Base-by-base conservation (phyloP, 768 basidiomycete species). In the Ephemerocybe angulata region DNA sequence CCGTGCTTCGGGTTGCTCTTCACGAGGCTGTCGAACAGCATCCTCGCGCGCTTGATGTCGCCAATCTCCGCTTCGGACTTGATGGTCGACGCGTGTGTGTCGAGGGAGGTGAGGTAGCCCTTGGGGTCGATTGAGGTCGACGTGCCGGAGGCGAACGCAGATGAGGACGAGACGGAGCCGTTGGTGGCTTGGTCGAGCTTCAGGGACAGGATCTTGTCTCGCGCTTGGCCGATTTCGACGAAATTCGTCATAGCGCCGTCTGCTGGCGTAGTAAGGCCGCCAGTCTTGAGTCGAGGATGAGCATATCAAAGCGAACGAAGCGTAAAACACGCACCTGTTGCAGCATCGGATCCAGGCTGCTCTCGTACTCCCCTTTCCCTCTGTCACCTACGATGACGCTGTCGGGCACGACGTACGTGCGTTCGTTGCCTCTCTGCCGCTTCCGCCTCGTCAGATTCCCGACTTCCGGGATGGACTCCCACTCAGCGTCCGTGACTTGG, bases 1-100 rank as follows among this genome's bases (percentile, higher is more conserved):
- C 93, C 82, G 60, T 98, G 97, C n/a, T n/a, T n/a, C n/a, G n/a
- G n/a, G n/a, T n/a, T n/a, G n/a, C 91, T 94, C 66, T 97, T 95
- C 62, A 96, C 93, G 7, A 99, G 82, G 0, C 93, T 96, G 62
- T 98, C 94, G 57, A 99, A 93, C 7, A 99, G 80, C 82, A 95
- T 93, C 22, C 97, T 82, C 1, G 96, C 97, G 40, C 94, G 87
- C 68, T 99, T 99, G 68, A 98, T 98, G 69, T 98, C 97, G 25
- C 95, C 96, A 63, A 99, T 99, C 73, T 98, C 96, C 2, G 93
- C 93, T 56, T 93, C 90, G 1, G 87, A 88, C 67, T 98, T 98
- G 56, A 94, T 73, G n/a, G 87, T 76, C 46, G n/a, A 94, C 91
- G 57, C 86, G n/a, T n/a, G n/a, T n/a, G n/a, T 92, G 62, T 98